Base-by-base conservation (phyloP, 371 early-diverging fungal species). In the Rhizopus microsporus region DNA sequence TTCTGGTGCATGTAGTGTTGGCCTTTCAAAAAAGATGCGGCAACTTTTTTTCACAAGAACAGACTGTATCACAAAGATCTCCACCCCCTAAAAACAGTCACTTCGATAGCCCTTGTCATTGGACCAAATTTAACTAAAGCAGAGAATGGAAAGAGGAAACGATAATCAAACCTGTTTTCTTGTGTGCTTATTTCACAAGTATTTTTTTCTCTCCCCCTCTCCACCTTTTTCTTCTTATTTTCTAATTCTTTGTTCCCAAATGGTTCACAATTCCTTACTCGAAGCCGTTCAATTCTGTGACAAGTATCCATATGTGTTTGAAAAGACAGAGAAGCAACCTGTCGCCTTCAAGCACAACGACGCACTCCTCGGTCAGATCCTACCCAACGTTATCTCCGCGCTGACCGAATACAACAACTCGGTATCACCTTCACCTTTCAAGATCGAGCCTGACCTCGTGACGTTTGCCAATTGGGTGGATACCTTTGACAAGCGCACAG, bases 241-340 rank as follows among this genome's bases (percentile, higher is more conserved):
- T 23, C 15, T 46, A 23, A 23, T 2, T 46, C 29, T 46, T 46
- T 7, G 7, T 50, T 35, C 35, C 15, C 7, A 29, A 35, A 47
- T 37, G 45, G 32, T 34, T 5, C 15, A 30, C 7, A 39, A 49
- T 13, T 56, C 60, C 10, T 37, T 65, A 39, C 46, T 60, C 37
- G 53, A 81, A 56, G 69, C 69, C 1, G 74, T 78, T 4, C 54
- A 60, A 15, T 47, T 69, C 29, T 77, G 81, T 54, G 82, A 82
- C 51, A 76, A 65, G 13, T 72, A 65, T 8, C 77, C 82, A 1
- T 79, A 82, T 32, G 47, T 47, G 2, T 34, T 55, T 12, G 62
- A 63, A 10, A 12, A 39, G 9, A 10, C 15, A 1, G 62, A 63
- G 9, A 12, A 39, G 9, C 7, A 12, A 1, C 40, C 54, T 1